A percentile compares a stretch with the other conserved stretches of the same genome.
Conservation (phyloP, 2,329 filamentous ascomycete genomes). For the Pyricularia sp. region DNA sequence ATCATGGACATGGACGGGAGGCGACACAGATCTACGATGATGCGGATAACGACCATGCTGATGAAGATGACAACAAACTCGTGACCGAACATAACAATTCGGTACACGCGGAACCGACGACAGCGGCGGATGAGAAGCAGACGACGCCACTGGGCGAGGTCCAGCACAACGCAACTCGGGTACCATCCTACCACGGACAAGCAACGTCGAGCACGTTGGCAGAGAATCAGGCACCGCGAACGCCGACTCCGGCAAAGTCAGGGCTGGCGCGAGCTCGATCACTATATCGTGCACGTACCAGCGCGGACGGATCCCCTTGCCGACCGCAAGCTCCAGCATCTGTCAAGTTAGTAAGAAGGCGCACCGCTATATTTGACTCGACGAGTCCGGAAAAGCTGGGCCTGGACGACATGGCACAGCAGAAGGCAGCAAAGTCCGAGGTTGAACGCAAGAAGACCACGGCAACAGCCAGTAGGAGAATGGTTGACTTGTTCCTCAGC, state of each 20-base stretch:
- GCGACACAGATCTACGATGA: conserved; percentile 5
- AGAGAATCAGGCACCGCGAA: conserved; percentile 2
- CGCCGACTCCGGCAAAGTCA: neutral
- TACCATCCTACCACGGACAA: neutral
- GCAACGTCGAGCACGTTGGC: neutral
- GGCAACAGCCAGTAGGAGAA: conserved; percentile 33
- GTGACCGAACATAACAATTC: neutral
- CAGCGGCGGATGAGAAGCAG: neutral
- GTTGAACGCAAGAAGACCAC: conserved; percentile 16
- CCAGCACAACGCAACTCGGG: conserved; percentile 2
- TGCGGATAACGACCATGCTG: neutral
- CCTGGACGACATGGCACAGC: conserved; percentile 1
- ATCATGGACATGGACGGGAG: neutral
- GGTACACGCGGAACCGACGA: neutral
- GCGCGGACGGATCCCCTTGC: conserved; percentile 2
- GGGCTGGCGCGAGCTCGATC: neutral
- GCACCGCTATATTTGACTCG: neutral
- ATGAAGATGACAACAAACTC: neutral
- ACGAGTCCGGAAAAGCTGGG: neutral
- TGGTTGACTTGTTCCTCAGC: conserved; percentile 46
- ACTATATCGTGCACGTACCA: conserved; percentile 2
- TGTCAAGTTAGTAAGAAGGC: conserved; percentile 3
- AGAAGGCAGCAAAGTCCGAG: conserved; percentile 11
- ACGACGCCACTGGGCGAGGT: neutral
- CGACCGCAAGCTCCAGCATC: neutral